phyloP scores from a whole-genome alignment of 306 rosid genomes.

The Castanospermum australe region DNA sequence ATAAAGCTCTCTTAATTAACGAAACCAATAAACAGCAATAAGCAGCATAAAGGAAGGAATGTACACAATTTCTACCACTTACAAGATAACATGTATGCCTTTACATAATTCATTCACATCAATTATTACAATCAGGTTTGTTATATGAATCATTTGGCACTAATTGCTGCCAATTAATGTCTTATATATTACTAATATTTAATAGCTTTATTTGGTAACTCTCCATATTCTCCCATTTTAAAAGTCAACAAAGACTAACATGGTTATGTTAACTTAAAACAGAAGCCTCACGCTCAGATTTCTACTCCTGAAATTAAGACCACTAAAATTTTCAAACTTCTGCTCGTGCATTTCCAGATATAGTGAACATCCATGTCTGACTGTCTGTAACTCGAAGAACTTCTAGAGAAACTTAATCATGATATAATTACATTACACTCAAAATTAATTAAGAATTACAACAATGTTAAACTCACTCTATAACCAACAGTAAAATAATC shows the following conservation, averaged over 20 bases:
- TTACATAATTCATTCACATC: background rate
- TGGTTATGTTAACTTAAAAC: background rate
- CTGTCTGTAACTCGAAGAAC: conserved; percentile 8
- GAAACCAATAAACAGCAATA: background rate
- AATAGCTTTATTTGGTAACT: background rate
- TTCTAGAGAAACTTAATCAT: conserved; percentile 2
- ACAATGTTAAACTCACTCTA: conserved; percentile 59
- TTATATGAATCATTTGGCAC: background rate
- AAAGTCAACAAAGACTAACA: background rate
- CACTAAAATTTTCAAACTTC: background rate
- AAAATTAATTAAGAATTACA: conserved; percentile 15
- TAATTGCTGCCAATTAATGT: background rate
- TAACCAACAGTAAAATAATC: conserved; percentile 97
- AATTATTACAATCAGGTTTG: background rate
- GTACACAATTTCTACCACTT: background rate
- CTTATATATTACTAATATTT: background rate
- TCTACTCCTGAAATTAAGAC: background rate
- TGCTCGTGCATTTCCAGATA: background rate
- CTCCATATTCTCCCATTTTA: conserved; percentile 17
- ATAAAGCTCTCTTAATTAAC: background rate
- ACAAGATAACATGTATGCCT: conserved; percentile 18
- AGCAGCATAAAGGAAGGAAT: background rate
- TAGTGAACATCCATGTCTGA: background rate
- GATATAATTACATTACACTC: background rate
- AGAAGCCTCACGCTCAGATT: background rate